Conservation (phyloP, 148 eudicot genomes). For the Limonium bicolor region DNA sequence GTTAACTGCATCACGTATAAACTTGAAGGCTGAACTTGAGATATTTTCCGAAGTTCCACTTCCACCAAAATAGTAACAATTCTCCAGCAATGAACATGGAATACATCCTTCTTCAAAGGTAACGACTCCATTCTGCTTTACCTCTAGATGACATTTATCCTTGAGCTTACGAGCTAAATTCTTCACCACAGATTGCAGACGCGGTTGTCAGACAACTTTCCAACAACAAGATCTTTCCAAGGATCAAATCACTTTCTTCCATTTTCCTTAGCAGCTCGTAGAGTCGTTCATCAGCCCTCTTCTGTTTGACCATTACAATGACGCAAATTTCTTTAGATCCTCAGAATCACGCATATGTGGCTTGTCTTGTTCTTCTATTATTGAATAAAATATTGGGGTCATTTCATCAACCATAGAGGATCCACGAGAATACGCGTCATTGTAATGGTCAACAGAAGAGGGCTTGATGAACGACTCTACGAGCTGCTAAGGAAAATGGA, state of each 20-base stretch:
- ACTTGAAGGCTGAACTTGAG: slow-evolving; percentile 15
- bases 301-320: slow-evolving; percentile 67
- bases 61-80: slow-evolving; percentile 45
- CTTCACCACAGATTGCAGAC: slow-evolving; percentile 23
- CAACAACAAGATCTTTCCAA: slow-evolving; percentile 69
- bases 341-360: slow-evolving; percentile 34
- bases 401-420: slow-evolving; percentile 51
- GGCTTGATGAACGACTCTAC: too few species aligned
- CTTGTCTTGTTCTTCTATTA: slow-evolving; percentile 49
- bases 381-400: slow-evolving; percentile 50
- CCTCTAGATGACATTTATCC: slow-evolving; percentile 17
- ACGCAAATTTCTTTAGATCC: slow-evolving; percentile 37
- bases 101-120: slow-evolving; percentile 23
- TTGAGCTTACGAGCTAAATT: slow-evolving; percentile 26
- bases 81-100: slow-evolving; percentile 34
- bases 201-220: slow-evolving; percentile 36
- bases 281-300: slow-evolving; percentile 44
- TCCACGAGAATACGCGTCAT: slow-evolving; percentile 84
- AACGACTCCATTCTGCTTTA: slow-evolving; percentile 29
- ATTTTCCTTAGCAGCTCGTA: slow-evolving; percentile 51
- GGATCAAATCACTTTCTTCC: slow-evolving; percentile 75
- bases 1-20: slow-evolving; percentile 22
- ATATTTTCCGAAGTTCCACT: slow-evolving; percentile 16
- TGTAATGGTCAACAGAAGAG: too few species aligned
- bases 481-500: too few species aligned